Base-by-base conservation (phyloP, 225 moss, liverwort and hornwort species). In the Takakia lepidozioides region DNA sequence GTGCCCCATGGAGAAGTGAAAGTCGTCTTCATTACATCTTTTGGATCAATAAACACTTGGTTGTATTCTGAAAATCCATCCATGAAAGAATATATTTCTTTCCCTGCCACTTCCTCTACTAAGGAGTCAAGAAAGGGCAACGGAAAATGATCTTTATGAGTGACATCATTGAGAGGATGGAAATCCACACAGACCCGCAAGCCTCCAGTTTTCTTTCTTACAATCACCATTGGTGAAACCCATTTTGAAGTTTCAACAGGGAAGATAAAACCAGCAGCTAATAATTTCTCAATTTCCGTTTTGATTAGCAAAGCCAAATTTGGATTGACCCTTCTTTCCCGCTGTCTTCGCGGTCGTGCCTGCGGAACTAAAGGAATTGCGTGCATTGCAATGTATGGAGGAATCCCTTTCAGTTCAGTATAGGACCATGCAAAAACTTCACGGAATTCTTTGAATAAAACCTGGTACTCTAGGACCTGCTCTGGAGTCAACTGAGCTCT, bases 171-270 rank as follows among this genome's bases (percentile, higher is more conserved):
- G 7, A 56, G n/a, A 8, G 9, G 1, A 0, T 44, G 27, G 30
- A 27, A 56, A 19, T 56, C 56, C 0, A 56, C 22, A n/a, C 44
- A 56, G 4, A 56, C 27, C 19, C 27, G 27, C 2, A 56, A 1
- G 8, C 29, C 29, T 8, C 56, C 56, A 32, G 44, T 56, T 38
- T 56, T 56, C 28, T 56, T 56, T 10, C 29, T 44, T 17, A 56
- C 56, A 3, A 56, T 8, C 1, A 46, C 56, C 25, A 56, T 56
- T 2, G 56, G 56, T 2, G 56, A 55, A 21, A 55, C 54, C 54
- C 40, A 55, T 3, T 38, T 28, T 2, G 54, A 19, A 15, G 26
- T 39, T 15, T 38, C n/a, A n/a, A n/a, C n/a, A n/a, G n/a, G n/a
- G n/a, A n/a, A n/a, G n/a, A n/a, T n/a, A n/a, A n/a, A n/a, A n/a